Evolutionary conservation across 1,284 basidiomycete species (phyloP), one percentile per base, ranked within the genome.

Genomic region (Anthracocystis setariae): DNA sequence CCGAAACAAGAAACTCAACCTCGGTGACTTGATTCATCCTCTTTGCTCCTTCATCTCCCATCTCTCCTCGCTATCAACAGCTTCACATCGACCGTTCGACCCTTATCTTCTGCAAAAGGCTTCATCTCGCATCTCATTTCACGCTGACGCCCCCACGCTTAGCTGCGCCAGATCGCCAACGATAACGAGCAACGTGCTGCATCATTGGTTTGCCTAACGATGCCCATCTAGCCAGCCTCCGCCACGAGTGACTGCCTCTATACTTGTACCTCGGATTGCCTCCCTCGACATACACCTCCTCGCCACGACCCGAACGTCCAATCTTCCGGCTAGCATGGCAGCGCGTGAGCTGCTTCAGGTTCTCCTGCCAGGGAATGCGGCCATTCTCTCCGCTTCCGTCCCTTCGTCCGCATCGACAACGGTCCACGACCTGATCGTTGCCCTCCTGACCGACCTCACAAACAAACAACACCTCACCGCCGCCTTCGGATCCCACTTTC

Each of bases 301-400:
- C n/a, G n/a, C n/a, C n/a, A n/a, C n/a, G n/a, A n/a, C n/a, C n/a
- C n/a, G n/a, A n/a, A n/a, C n/a, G n/a, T n/a, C n/a, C n/a, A n/a
- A n/a, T n/a, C n/a, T n/a, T n/a, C n/a, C n/a, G n/a, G n/a, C 21
- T 10, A 54, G n/a, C 9, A 73, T 73, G 70, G 52, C 60, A 24
- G 65, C 59, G 1, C 46, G 70, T 10, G 70, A 73, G 48, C 66
- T 76, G 25, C 50, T 78, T 2, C 76, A 76, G 46, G 74, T 78
- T 37, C 51, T 78, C 5, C 44, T 78, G 24, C 76, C 76, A 13
- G 74, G 73, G 55, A 74, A 70, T 39, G 51, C 56, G 1, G 61
- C 67, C 35, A 65, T 78, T 24, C 56, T 78, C 23, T 68, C 66
- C 7, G 74, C 68, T 13, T 73, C 70, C 5, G 27, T 76, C 10